Base-by-base conservation (phyloP, 2,329 filamentous ascomycete genomes). In the Fusarium pseudocircinatum region DNA sequence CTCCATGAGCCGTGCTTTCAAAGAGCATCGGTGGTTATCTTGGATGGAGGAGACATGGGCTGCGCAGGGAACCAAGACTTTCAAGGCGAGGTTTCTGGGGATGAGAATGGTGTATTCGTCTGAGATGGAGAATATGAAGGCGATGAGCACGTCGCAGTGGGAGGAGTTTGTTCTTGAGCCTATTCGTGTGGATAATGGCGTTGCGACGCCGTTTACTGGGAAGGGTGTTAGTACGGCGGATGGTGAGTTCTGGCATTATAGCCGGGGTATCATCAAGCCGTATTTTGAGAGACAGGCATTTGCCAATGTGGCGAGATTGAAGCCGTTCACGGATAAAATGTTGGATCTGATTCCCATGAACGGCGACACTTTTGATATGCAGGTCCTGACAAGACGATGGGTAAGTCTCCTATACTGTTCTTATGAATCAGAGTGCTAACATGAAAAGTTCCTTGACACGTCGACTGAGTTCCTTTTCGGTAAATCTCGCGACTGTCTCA, bases 281-380 rank as follows among this genome's bases (percentile, higher is more conserved):
- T 75, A 75, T 53, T 75, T 75, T 26, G 69, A 75, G 36, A 69
- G 73, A 11, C 67, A 72, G 32, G 73, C 70, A 7, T 75, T 75
- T 49, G 61, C 67, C 42, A 73, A 69, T 46, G 70, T 68, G 2
- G 73, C 74, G 15, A 61, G 71, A 13, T 53, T 75, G 28, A 62
- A 65, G n/a, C 71, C 70, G 6, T 75, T 74, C 34, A 69, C 65
- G 2, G 69, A 74, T 18, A 61, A 61, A 24, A 61, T 61, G 59
- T 5, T 61, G 24, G 47, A 44, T 1, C 47, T 61, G 0, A 44
- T 61, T 44, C 59, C 59, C 0, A 37, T 37, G 2, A 43, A 43
- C 6, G 47, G 59, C 24, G 59, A 54, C 24, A 56, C 59, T 2
- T 56, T 61, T 42, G 59, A 61, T 13, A 61, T 61, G 59, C 59